Conservation (phyloP, 352 stramenopile genomes). For the Vaucheria bursata region DNA sequence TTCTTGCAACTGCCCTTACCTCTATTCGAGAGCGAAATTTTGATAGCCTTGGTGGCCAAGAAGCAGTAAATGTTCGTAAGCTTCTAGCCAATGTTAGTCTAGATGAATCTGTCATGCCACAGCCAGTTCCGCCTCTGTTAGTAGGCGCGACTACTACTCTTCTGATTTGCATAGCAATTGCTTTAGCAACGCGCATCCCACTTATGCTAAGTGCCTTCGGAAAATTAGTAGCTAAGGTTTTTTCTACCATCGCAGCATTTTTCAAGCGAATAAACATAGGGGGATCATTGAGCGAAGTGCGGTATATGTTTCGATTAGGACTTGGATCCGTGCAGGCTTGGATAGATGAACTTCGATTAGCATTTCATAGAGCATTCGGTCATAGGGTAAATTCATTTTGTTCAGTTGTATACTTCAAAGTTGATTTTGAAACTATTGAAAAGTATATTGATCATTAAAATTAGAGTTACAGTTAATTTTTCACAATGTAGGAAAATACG, state of each 20-base stretch:
- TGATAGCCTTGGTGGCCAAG: no score
- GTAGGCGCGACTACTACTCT: neutral
- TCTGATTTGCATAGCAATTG: neutral
- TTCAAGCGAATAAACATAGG: neutral
- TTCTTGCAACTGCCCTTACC: no score
- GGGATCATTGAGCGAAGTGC: neutral
- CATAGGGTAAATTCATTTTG: constrained; percentile 5
- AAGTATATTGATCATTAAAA: no score
- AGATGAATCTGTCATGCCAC: constrained; percentile 30
- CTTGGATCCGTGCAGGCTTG: constrained; percentile 28
- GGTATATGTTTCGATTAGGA: constrained; percentile 13
- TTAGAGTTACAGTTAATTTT: no score
- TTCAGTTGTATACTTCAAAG: no score
- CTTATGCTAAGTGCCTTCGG: constrained; percentile 23
- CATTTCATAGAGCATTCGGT: constrained; percentile 16
- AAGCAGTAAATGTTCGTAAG: neutral
- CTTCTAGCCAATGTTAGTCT: constrained; percentile 22
- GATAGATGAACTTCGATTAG: neutral
- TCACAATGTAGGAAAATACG: no score
- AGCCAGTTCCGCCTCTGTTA: constrained; percentile 18
- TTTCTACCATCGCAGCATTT: neutral
- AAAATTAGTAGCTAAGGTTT: neutral
- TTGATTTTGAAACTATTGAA: no score
- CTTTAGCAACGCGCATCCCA: constrained; percentile 19
- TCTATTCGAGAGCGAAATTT: no score